phyloP scores from a whole-genome alignment of 495 filamentous ascomycete genomes.

The Podospora anserina region DNA sequence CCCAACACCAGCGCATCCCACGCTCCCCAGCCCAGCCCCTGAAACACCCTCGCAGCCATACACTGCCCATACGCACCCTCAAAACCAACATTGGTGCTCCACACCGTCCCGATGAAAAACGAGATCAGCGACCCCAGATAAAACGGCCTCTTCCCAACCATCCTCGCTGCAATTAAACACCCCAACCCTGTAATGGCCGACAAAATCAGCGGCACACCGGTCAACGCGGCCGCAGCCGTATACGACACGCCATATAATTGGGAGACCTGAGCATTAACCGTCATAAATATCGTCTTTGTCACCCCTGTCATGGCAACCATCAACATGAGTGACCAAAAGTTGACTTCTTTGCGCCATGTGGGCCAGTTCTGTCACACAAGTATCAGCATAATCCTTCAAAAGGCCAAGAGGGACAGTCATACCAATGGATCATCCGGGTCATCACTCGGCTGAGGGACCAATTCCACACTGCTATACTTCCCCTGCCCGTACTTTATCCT shows the following conservation, averaged over 20 bases:
- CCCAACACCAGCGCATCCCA: slow-evolving; percentile 48
- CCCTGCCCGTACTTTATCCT: slow-evolving; percentile 47
- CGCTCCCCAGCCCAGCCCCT: slow-evolving; percentile 53
- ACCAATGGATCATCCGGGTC: slow-evolving; percentile 49
- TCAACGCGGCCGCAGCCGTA: slow-evolving; percentile 43
- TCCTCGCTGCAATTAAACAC: slow-evolving; percentile 38
- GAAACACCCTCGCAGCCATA: slow-evolving; percentile 49
- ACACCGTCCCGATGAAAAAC: slow-evolving; percentile 45
- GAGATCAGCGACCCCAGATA: slow-evolving; percentile 41
- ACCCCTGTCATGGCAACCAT: slow-evolving; percentile 41
- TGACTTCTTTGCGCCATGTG: slow-evolving; percentile 47
- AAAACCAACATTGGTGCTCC: slow-evolving; percentile 44
- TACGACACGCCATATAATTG: slow-evolving; percentile 42
- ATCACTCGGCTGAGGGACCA: slow-evolving; percentile 50
- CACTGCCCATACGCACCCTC: slow-evolving; percentile 39
- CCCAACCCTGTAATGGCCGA: slow-evolving; percentile 43
- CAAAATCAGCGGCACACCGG: slow-evolving; percentile 48
- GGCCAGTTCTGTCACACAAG: slow-evolving; percentile 45
- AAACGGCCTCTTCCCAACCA: slow-evolving; percentile 49
- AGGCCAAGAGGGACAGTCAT: slow-evolving; percentile 13
- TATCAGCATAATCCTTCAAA: neutral
- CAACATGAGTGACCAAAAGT: slow-evolving; percentile 41
- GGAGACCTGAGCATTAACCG: slow-evolving; percentile 43
- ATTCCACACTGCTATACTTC: slow-evolving; percentile 41
- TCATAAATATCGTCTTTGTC: slow-evolving; percentile 51